phyloP scores from a whole-genome alignment of 148 eudicot species.

The Cornus suecica region DNA sequence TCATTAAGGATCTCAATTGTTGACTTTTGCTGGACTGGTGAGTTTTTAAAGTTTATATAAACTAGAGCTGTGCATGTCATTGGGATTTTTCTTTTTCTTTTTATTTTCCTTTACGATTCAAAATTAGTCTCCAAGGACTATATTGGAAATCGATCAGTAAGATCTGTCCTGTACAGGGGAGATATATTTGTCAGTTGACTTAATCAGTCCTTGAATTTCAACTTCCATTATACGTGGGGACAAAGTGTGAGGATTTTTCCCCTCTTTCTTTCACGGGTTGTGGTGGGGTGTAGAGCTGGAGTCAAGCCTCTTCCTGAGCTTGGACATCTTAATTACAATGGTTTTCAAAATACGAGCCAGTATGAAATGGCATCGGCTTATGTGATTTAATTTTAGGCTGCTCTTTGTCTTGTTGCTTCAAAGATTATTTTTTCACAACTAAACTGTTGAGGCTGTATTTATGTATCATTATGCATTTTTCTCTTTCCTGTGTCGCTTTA shows the following conservation, averaged over 20 bases:
- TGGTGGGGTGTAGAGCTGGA: not conserved
- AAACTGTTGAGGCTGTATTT: not conserved
- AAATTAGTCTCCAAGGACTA: not conserved
- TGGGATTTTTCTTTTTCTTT: not conserved
- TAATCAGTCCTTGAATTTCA: no score
- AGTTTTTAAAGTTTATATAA: not conserved
- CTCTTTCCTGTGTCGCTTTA: not conserved
- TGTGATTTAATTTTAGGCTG: not conserved
- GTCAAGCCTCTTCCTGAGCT: not conserved
- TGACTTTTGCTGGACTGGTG: not conserved
- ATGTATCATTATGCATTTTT: not conserved
- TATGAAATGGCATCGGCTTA: not conserved
- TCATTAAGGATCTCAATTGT: not conserved
- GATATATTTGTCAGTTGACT: not conserved
- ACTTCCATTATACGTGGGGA: not conserved
- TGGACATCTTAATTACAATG: not conserved
- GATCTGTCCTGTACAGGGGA: not conserved
- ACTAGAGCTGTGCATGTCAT: not conserved
- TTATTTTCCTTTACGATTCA: no score
- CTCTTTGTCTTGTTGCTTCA: slow-evolving; percentile 2
- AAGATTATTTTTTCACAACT: not conserved
- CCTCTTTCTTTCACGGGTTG: no score
- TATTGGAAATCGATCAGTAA: not conserved
- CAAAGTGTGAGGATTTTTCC: not conserved
- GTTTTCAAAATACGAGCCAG: not conserved